These are phyloP conservation scores for Buddleja alternifolia DNA, from an alignment of 257 asterid species.

Conservation along the genomic window DNA sequence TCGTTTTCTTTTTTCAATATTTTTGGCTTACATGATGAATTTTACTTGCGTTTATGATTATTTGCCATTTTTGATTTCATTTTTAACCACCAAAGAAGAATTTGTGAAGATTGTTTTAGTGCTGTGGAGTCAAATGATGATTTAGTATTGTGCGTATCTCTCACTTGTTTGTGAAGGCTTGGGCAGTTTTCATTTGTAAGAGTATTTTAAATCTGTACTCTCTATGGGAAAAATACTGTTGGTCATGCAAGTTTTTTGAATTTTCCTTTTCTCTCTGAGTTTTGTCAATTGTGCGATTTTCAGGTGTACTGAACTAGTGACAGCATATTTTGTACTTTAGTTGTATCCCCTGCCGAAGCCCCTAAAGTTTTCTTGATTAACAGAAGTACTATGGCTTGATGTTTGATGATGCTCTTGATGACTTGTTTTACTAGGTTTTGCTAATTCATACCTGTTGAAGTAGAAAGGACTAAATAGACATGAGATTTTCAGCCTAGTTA, in stretches of 20 bases:
- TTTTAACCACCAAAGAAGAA: background rate
- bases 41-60: background rate
- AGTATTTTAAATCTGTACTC: no score
- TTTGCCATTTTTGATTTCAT: background rate
- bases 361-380: conserved; percentile 1
- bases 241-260: no score
- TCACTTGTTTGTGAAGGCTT: conserved; percentile 6
- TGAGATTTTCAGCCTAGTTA: conserved; percentile 46
- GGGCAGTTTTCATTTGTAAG: background rate
- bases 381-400: conserved; percentile 1
- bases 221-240: no score
- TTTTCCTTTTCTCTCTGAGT: no score
- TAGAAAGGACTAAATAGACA: conserved; percentile 35
- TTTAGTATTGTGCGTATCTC: conserved; percentile 3
- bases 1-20: no score
- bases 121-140: conserved; percentile 1
- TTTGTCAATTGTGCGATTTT: no score
- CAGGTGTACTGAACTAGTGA: no score
- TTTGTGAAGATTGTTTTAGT: background rate
- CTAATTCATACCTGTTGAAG: conserved; percentile 35
- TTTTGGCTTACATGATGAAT: background rate
- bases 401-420: conserved; percentile 28
- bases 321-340: no score
- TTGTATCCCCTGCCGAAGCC: no score
- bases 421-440: conserved; percentile 28